Base-by-base conservation (phyloP, 148 eudicot genomes). In the Rhododendron simsii region DNA sequence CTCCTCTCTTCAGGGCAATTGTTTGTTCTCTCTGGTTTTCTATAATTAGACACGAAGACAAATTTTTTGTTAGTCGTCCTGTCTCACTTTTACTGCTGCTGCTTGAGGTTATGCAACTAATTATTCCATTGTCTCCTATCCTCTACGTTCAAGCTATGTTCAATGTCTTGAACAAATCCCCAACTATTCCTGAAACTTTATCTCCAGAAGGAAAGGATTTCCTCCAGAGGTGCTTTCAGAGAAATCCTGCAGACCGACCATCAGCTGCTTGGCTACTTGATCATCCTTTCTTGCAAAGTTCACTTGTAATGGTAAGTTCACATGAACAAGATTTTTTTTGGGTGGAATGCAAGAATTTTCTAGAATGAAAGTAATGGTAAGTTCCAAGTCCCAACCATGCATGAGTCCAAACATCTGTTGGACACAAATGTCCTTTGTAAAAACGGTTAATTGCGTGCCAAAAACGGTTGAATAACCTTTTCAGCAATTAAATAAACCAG, bases 201-300 rank as follows among this genome's bases (percentile, higher is more conserved):
- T 96, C 99, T 77, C 37, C 89, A 16, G 99, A 96, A 90, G 99
- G 99, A 82, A 96, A 96, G 89, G 95, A 95, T 90, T 96, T 96
- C 87, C 90, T 96, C 26, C 83, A 81, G 20, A 74, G 86, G 85
- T 96, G 99, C 89, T 94, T 96, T 84, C 95, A 87, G 85, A 94
- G 99, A 87, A 89, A 90, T 80, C 99, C 99, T 83, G 96, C 90
- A 39, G 94, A 94, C 44, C 91, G 99, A 59, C 98, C 98, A 81
- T 84, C 92, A 26, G 99, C 99, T 78, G 89, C 82, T 90, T 84
- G 55, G 90, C 91, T 96, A 83, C 90, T 96, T 53, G 96, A 96
- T 18, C 99, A 96, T 88, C 86, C 91, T 41, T 96, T 96, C 85
- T 83, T 94, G 84, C 89, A 88, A 67, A 87, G 82, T 83, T 87